Conservation (phyloP, 1,284 basidiomycete species). For the Ustilago lituana region DNA sequence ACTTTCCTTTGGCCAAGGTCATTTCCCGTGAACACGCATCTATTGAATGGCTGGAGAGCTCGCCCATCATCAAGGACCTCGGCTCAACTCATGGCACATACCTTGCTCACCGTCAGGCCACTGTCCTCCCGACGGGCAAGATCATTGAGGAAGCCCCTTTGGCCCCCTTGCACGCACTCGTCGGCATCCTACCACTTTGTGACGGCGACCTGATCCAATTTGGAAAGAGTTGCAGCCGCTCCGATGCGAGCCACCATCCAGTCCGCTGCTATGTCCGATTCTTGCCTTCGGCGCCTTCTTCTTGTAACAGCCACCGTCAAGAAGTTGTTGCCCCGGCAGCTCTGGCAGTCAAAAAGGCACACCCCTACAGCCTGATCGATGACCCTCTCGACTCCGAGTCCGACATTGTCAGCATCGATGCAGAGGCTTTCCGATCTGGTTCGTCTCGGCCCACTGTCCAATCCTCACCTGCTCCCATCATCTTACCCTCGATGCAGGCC, state of each 20-base stretch:
- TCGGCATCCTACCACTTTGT: not conserved
- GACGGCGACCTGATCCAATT: constrained; percentile 31
- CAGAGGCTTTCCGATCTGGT: constrained; percentile 3
- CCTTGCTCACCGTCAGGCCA: constrained; percentile 7
- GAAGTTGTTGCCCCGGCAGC: too few species aligned
- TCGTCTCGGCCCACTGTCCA: not conserved
- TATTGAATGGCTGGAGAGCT: constrained; percentile 25
- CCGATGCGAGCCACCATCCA: constrained; percentile 6
- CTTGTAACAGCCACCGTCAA: too few species aligned
- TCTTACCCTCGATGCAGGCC: not conserved
- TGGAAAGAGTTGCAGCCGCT: constrained; percentile 13
- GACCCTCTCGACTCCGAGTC: constrained; percentile 26
- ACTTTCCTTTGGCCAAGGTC: constrained; percentile 31
- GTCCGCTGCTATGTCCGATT: constrained; percentile 24
- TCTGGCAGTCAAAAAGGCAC: not conserved
- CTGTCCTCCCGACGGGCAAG: not conserved
- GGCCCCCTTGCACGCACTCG: constrained; percentile 1
- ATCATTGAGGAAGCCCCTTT: not conserved
- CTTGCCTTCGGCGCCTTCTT: not conserved
- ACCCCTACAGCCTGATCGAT: constrained; percentile 11
- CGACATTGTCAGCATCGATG: constrained; percentile 23
- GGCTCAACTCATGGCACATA: constrained; percentile 48
- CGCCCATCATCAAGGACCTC: constrained; percentile 14
- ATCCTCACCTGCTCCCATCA: not conserved
- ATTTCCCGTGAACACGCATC: constrained; percentile 39